Base-by-base conservation (phyloP, 2,329 filamentous ascomycete species). In the Zymoseptoria brevis region DNA sequence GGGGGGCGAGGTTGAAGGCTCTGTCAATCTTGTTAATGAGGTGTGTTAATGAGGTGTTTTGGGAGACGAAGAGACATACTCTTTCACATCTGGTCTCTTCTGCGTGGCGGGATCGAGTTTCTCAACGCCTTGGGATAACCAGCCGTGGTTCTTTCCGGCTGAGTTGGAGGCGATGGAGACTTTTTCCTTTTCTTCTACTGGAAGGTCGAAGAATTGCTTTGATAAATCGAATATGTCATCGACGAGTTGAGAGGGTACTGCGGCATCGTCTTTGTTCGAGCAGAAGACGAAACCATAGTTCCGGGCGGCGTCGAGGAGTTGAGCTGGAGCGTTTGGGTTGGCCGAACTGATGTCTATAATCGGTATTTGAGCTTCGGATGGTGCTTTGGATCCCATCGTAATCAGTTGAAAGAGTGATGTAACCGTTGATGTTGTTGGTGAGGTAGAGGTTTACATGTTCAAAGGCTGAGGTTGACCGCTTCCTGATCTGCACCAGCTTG, bases 251-350 rank as follows among this genome's bases (percentile, higher is more conserved):
- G 80, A 75, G 0, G 87, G 78, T 53, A 96, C 89, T 35, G 60
- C 64, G n/a, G 64, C 63, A 61, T 87, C 87, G 21, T 84, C 81
- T 29, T 29, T 45, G 69, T 90, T 92, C 70, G 85, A 87, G 68
- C 97, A 85, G 72, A 94, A 97, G 62, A 96, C 83, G 74, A 97
- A 97, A 62, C 93, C 93, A 75, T 91, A 87, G 57, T 87, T 85
- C 45, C 85, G 83, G 1, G 91, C 92, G 1, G 93, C 93, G 61
- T 88, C 82, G 50, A 96, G 84, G 50, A 97, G 77, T 58, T 80
- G 81, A 63, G 85, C 81, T 57, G 83, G 83, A 55, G 88, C 87
- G 64, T 87, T 78, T 8, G 74, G 67, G 26, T 80, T 79, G 4
- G 81, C 77, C 19, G 81, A 79, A 3, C 85, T 87, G 64, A 96